Evolutionary conservation across 2,329 filamentous ascomycete genomes (phyloP), one percentile per base, ranked within the genome.

Genomic region (Anthostomella pinea): DNA sequence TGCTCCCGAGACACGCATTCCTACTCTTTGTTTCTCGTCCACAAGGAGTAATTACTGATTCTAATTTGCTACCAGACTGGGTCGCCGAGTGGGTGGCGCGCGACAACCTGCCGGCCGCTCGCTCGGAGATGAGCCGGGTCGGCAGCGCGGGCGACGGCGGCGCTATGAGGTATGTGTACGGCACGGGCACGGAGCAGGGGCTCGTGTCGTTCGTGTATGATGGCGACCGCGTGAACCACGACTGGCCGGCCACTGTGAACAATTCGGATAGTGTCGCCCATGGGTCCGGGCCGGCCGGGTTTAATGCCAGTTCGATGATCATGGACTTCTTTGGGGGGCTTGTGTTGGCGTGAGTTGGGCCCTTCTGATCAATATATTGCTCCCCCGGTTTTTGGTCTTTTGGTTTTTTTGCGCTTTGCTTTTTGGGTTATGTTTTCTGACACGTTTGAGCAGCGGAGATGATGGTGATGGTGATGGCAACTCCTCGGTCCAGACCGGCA

Each of bases 21-120:
- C n/a, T n/a, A n/a, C n/a, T n/a, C n/a, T n/a, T n/a, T n/a, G n/a
- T n/a, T n/a, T n/a, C n/a, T n/a, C n/a, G n/a, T n/a, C n/a, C n/a
- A n/a, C n/a, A n/a, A n/a, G n/a, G n/a, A n/a, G n/a, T n/a, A n/a
- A n/a, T n/a, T n/a, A n/a, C n/a, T n/a, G n/a, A n/a, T n/a, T n/a
- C n/a, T n/a, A n/a, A n/a, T n/a, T n/a, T n/a, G n/a, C n/a, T n/a
- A n/a, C 56, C 62, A 14, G 53, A 63, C 24, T 69, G 62, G 54
- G 53, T 63, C 1, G 35, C 38, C 3, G 52, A 56, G 45, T 73
- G 69, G 70, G 61, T 58, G 5, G 23, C 27, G 13, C 43, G 63
- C 4, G 55, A 66, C 22, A 51, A 46, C 3, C 19, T 54, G 16
- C 21, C 20, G 2, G 39, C 13, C 2, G 38, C 28, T 5, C 39